A percentile compares a stretch with the other conserved stretches of the same genome.
These are phyloP conservation scores for Tetrapisispora nanseiensis DNA, from an alignment of 805 yeast species.

Conservation along the genomic window DNA sequence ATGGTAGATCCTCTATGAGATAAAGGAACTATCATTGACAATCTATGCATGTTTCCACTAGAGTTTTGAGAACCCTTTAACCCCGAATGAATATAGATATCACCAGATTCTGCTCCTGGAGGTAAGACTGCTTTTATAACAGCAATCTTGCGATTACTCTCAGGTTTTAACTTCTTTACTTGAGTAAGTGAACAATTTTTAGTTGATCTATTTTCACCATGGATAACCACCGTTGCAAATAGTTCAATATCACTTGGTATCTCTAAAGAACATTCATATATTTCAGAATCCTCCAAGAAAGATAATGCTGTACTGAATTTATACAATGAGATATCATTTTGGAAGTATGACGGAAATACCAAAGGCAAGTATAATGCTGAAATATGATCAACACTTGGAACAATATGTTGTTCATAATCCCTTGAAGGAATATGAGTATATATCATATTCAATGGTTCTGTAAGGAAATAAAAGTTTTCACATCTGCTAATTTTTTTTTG, in stretches of 20 bases:
- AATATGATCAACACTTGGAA: constrained; percentile 72
- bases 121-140: constrained; percentile 79
- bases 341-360: constrained; percentile 71
- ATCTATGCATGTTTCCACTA: constrained; percentile 50
- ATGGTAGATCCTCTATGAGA: constrained; percentile 56
- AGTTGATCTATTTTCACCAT: constrained; percentile 32
- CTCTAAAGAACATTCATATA: constrained; percentile 66
- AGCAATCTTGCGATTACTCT: constrained; percentile 46
- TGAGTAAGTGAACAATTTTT: constrained; percentile 63
- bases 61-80: constrained; percentile 49
- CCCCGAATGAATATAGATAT: constrained; percentile 66
- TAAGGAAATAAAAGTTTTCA: constrained; percentile 59
- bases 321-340: constrained; percentile 45
- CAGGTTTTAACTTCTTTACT: constrained; percentile 51
- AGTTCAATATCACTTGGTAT: constrained; percentile 65
- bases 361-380: constrained; percentile 77
- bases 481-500: constrained; percentile 24
- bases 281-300: constrained; percentile 61
- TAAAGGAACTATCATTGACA: constrained; percentile 65
- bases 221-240: constrained; percentile 44
- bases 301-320: constrained; percentile 73
- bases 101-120: constrained; percentile 55
- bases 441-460: constrained; percentile 64
- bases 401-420: constrained; percentile 72
- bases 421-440: constrained; percentile 82